These are phyloP conservation scores for Epichloe gansuensis DNA, from an alignment of 2,329 filamentous ascomycete genomes.

Conservation along the genomic window DNA sequence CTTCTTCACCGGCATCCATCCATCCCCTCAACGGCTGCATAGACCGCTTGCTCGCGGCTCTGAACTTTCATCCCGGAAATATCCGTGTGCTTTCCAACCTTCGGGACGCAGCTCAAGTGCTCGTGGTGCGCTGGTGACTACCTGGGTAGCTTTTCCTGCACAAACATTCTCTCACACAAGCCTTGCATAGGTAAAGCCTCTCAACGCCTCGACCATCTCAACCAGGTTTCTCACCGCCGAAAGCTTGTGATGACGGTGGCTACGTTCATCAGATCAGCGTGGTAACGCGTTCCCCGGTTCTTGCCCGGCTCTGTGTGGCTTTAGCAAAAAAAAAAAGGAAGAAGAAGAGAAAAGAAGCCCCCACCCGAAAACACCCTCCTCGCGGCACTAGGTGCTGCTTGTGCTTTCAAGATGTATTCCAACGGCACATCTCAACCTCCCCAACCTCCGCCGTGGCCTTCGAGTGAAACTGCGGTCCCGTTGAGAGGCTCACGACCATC, in stretches of 20 bases:
- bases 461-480: conserved; percentile 6
- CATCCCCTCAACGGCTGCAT: neutral
- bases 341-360: neutral
- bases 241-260: conserved; percentile 5
- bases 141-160: neutral
- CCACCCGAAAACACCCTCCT: neutral
- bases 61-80: neutral
- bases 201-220: neutral
- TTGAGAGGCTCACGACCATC: conserved; percentile 5
- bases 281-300: conserved; percentile 1
- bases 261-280: conserved; percentile 1
- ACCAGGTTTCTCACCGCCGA: conserved; percentile 1
- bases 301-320: neutral
- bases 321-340: neutral
- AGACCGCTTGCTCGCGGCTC: neutral
- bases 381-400: neutral
- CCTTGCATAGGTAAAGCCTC: neutral
- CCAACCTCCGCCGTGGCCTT: conserved; percentile 3
- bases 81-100: neutral
- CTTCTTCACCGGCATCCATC: neutral
- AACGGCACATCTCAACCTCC: conserved; percentile 7
- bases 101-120: neutral
- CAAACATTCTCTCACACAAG: neutral
- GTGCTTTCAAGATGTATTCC: conserved; percentile 6
- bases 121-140: neutral